Conservation (phyloP, 2,329 filamentous ascomycete genomes). For the Pseudopyricularia javanii region DNA sequence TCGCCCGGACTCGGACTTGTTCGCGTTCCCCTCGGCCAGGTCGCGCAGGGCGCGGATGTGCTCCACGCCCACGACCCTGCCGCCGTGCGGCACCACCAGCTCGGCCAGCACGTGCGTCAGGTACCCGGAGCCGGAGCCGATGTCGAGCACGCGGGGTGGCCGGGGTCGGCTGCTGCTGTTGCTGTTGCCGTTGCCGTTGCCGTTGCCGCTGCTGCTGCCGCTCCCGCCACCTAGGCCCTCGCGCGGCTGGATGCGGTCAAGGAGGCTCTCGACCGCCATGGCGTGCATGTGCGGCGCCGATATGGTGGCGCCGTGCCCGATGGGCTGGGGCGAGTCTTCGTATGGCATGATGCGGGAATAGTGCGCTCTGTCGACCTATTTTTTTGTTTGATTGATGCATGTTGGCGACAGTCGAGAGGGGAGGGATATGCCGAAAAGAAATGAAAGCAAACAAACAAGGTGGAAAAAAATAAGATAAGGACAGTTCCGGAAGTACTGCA, state of each 20-base stretch:
- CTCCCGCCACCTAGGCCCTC: too few relatives aligned
- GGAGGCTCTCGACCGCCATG: constrained; percentile 35
- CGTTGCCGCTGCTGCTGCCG: too few relatives aligned
- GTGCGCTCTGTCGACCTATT: constrained; percentile 74
- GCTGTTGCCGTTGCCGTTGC: too few relatives aligned
- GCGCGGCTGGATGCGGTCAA: constrained; percentile 28
- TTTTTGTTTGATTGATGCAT: too few relatives aligned
- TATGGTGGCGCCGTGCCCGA: constrained; percentile 44
- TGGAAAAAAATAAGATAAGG: not conserved
- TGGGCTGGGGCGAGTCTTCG: constrained; percentile 40
- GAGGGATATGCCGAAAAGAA: too few relatives aligned
- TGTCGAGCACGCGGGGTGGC: constrained; percentile 50
- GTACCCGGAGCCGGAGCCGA: constrained; percentile 70
- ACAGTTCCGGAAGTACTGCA: constrained; percentile 17
- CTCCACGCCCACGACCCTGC: constrained; percentile 57
- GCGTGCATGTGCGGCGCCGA: constrained; percentile 52
- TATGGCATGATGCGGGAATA: constrained; percentile 67
- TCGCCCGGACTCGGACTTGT: constrained; percentile 45
- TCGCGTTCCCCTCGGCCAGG: constrained; percentile 53
- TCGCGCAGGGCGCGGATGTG: constrained; percentile 56
- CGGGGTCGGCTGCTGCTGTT: too few relatives aligned
- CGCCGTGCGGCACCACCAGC: constrained; percentile 45
- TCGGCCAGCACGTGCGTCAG: constrained; percentile 81
- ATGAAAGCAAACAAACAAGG: not conserved
- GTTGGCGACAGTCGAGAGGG: not conserved